Evolutionary conservation across 202 grass and related monocot genomes (phyloP).

Genomic region (Tripidium arundinaceum): DNA sequence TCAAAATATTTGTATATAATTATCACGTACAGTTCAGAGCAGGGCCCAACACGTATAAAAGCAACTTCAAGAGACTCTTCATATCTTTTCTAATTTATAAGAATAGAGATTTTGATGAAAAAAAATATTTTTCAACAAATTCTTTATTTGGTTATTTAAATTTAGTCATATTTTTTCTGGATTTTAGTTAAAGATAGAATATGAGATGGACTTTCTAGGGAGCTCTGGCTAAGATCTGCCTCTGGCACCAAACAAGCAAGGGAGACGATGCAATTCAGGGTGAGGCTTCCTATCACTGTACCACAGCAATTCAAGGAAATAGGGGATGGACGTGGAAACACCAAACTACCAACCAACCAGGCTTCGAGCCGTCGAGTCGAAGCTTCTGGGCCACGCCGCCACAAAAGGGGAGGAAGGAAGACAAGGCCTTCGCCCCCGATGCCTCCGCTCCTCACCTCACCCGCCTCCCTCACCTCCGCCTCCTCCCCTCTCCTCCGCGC

Average conservation of each 20-base stretch:
- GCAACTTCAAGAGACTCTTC: too few relatives aligned
- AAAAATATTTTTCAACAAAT: too few relatives aligned
- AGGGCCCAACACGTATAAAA: too few relatives aligned
- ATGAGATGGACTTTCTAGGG: too few relatives aligned
- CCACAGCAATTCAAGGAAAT: too few relatives aligned
- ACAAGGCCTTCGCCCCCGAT: conserved; percentile 28
- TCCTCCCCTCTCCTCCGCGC: conserved; percentile 32
- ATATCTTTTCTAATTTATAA: too few relatives aligned
- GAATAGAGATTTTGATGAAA: too few relatives aligned
- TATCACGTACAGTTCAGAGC: background rate
- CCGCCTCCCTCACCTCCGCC: conserved; percentile 20
- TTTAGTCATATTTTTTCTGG: too few relatives aligned
- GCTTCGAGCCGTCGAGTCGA: conserved; percentile 17
- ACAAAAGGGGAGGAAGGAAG: conserved; percentile 41
- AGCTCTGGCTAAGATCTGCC: too few relatives aligned
- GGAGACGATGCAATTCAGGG: background rate
- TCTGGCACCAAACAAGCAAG: background rate
- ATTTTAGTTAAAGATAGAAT: too few relatives aligned
- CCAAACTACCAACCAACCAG: conserved; percentile 5
- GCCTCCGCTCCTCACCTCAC: conserved; percentile 49
- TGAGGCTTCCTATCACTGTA: background rate
- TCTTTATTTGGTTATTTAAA: too few relatives aligned
- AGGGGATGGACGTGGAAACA: conserved; percentile 5
- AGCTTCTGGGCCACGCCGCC: conserved; percentile 46
- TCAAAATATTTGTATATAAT: too few relatives aligned